Base-by-base conservation (phyloP, 2,329 filamentous ascomycete species). In the Septoria petroselini region DNA sequence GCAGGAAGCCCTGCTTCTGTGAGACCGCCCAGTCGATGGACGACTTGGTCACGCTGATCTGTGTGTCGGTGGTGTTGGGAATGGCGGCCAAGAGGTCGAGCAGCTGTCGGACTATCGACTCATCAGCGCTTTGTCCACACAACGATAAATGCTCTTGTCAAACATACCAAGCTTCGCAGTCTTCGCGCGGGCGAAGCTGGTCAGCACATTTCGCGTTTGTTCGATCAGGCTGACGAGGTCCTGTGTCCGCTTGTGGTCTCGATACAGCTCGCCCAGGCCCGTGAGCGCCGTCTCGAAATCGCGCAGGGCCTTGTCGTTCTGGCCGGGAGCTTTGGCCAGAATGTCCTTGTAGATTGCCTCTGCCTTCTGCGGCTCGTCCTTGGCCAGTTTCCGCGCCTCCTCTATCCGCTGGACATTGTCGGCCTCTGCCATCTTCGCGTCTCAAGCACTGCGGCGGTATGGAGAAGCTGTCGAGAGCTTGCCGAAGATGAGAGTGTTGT, bases 11-110 rank as follows among this genome's bases (percentile, higher is more conserved):
- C 67, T 93, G 86, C 63, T 91, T 87, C 76, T 97, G 90, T 44
- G 88, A 87, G 47, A 91, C 88, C 41, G 93, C 93, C 93, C 93
- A 98, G 75, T 97, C 91, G 83, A 98, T 98, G 76, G 90, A 97
- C 73, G 93, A 95, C 74, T 95, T 95, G 66, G 93, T 98, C 64
- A 96, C 89, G 70, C 84, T 76, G 70, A 95, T 90, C 76, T 98
- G 93, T 68, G 85, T 88, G 70, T 98, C 93, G 76, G 86, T 86
- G 63, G 89, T 93, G 73, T 96, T 86, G 65, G 94, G 93, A 63
- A 97, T 96, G 65, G 86, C 82, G 64, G 87, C 83, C 78, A 97
- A 93, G 70, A 96, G 84, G 71, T 98, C 93, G 70, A 98, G 86
- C 19, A 98, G 83, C 74, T 96, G 90, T 63, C 93, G 91, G 62